Evolutionary conservation across 441 rosid species (phyloP).

Genomic region (Jatropha multifida): DNA sequence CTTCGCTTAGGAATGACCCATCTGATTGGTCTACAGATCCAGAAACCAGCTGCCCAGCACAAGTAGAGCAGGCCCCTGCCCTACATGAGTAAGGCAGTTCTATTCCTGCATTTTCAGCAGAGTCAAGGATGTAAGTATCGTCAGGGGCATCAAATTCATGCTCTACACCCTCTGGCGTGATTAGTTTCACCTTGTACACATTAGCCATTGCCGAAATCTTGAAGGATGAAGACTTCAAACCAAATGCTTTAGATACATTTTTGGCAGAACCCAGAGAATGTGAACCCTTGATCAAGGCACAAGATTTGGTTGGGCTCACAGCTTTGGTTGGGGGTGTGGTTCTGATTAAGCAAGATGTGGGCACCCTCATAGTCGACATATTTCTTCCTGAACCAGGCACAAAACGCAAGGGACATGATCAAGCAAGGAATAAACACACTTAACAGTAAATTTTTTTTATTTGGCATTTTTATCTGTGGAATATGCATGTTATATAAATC

Average conservation of each 20-base stretch:
- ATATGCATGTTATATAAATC: neutral
- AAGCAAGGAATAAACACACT: neutral
- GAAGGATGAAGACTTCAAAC: conserved; percentile 38
- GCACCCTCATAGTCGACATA: conserved; percentile 40
- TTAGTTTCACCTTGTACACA: conserved; percentile 72
- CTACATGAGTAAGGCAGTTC: conserved; percentile 89
- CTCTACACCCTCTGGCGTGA: conserved; percentile 65
- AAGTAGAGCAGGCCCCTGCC: conserved; percentile 90
- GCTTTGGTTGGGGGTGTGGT: conserved; percentile 16
- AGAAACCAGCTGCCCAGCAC: conserved; percentile 57
- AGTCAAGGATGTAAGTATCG: conserved; percentile 63
- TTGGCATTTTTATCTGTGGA: neutral
- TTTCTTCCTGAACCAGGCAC: conserved; percentile 24
- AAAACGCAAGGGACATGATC: neutral
- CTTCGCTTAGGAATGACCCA: conserved; percentile 71
- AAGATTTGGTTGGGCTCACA: conserved; percentile 9
- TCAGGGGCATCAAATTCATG: conserved; percentile 59
- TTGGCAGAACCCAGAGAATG: conserved; percentile 24
- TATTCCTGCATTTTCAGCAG: conserved; percentile 73
- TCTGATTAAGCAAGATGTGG: conserved; percentile 30
- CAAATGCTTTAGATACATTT: conserved; percentile 28
- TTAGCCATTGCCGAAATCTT: conserved; percentile 46
- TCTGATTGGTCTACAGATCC: conserved; percentile 75
- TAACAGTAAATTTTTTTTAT: no score
- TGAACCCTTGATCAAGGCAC: conserved; percentile 19